Conservation (phyloP, 192 early-diverging fungal species). For the Borealophlyctis nickersoniae region DNA sequence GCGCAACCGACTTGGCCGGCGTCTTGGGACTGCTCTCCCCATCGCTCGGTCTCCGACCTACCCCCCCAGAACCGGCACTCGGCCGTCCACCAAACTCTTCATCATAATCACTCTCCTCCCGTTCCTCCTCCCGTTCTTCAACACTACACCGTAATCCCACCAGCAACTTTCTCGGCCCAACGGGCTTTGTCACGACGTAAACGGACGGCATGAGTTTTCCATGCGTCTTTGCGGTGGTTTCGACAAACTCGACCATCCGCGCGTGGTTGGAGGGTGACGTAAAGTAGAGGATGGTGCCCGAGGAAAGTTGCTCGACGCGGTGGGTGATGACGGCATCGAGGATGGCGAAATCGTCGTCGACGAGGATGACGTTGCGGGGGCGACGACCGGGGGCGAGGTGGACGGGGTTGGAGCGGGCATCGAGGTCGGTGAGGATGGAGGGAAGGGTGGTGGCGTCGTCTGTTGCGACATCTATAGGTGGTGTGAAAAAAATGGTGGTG, state of each 20-base stretch:
- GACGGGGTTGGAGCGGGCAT: not conserved
- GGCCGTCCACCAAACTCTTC: not conserved
- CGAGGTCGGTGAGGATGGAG: constrained; percentile 17
- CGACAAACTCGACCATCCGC: constrained; percentile 25
- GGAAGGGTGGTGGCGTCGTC: constrained; percentile 25
- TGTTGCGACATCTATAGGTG: constrained; percentile 21
- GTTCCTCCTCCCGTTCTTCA: constrained; percentile 5
- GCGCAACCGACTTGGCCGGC: not conserved
- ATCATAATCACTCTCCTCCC: not conserved
- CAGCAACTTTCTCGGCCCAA: constrained; percentile 19
- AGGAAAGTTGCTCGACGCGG: constrained; percentile 11
- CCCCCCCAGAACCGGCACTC: not conserved
- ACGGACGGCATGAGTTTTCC: constrained; percentile 26
- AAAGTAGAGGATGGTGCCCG: constrained; percentile 19
- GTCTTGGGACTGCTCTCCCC: not conserved
- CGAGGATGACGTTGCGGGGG: constrained; percentile 9
- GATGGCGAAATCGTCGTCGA: constrained; percentile 31
- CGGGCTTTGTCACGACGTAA: constrained; percentile 25
- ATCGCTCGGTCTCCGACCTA: not conserved
- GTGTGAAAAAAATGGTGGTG: not conserved
- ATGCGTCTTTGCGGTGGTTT: constrained; percentile 16
- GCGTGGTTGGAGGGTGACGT: constrained; percentile 28
- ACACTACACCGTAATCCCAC: constrained; percentile 21
- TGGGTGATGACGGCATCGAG: constrained; percentile 28
- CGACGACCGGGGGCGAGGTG: not conserved